Percentiles rank a stretch among this genome's conserved stretches.
Evolutionary conservation across 371 early-diverging fungal species (phyloP).

Genomic region (Apophysomyces ossiformis): DNA sequence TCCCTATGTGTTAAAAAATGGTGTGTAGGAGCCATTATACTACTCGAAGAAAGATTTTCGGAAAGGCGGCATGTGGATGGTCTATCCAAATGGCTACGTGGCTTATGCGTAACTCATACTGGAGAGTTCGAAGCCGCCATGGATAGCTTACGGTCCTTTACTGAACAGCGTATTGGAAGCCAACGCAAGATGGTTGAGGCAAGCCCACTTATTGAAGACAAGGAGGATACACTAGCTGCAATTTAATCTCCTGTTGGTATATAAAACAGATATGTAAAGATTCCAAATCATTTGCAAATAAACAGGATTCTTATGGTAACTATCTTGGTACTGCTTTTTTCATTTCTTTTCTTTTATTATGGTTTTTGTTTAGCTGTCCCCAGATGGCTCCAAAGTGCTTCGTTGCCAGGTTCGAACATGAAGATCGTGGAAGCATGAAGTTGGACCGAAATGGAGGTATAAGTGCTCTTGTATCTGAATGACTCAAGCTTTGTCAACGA

Average conservation of each 20-base stretch:
- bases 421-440: conserved; percentile 14
- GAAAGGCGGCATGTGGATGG: conserved; percentile 36
- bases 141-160: background rate
- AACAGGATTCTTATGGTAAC: no score
- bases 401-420: conserved; percentile 16
- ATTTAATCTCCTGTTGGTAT: no score
- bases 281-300: no score
- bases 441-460: conserved; percentile 49
- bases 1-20: background rate
- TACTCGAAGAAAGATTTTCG: conserved; percentile 64
- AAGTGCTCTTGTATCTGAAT: conserved; percentile 49
- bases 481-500: conserved; percentile 56
- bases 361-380: conserved; percentile 32
- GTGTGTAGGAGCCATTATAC: conserved; percentile 67
- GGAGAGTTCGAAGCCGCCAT: background rate
- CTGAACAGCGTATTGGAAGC: background rate
- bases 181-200: background rate
- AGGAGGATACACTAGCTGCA: no score
- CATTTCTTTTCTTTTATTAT: conserved; percentile 19
- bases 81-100: conserved; percentile 79
- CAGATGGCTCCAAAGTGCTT: conserved; percentile 38
- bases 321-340: conserved; percentile 6
- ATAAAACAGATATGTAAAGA: no score
- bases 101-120: conserved; percentile 27
- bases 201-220: no score